Percentiles rank a stretch among this genome's conserved stretches.
Conservation (phyloP, 2,329 filamentous ascomycete species). For the Penicillium sp. region DNA sequence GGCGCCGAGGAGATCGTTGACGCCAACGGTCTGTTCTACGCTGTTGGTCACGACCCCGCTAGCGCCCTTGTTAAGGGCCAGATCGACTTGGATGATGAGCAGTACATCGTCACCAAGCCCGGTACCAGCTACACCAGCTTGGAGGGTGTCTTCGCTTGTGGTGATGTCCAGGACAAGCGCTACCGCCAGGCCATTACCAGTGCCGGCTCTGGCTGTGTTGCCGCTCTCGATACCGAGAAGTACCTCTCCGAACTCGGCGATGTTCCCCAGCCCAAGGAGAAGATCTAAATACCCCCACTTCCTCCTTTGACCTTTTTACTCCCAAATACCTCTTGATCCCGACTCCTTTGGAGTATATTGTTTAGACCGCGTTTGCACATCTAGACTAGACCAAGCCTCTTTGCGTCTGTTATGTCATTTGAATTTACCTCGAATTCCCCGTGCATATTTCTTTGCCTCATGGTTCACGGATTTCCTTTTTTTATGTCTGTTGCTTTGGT, state of each 20-base stretch:
- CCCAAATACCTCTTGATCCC: not conserved
- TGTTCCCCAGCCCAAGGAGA: conserved; percentile 48
- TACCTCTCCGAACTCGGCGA: conserved; percentile 74
- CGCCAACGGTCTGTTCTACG: conserved; percentile 94
- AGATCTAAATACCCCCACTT: conserved; percentile 28
- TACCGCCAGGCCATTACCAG: conserved; percentile 98
- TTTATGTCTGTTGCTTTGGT: conserved; percentile 9
- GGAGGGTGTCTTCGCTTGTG: conserved; percentile 91
- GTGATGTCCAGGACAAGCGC: conserved; percentile 97
- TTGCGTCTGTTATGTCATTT: not conserved
- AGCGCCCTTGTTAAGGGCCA: conserved; percentile 89
- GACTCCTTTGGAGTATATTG: not conserved
- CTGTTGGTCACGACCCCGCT: conserved; percentile 93
- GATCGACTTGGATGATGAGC: conserved; percentile 82
- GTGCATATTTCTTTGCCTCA: conserved; percentile 14
- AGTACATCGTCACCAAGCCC: conserved; percentile 85
- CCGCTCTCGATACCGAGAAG: conserved; percentile 93
- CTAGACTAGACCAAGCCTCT: conserved; percentile 7
- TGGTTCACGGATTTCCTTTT: conserved; percentile 15
- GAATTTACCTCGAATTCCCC: conserved; percentile 8
- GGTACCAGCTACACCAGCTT: conserved; percentile 86
- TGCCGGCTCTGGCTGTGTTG: conserved; percentile 92
- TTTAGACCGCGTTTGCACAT: conserved; percentile 9
- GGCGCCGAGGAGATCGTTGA: conserved; percentile 80
- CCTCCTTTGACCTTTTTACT: not conserved